Evolutionary conservation across 306 rosid species (phyloP).

Genomic region (Oxytropis ochrocephala): DNA sequence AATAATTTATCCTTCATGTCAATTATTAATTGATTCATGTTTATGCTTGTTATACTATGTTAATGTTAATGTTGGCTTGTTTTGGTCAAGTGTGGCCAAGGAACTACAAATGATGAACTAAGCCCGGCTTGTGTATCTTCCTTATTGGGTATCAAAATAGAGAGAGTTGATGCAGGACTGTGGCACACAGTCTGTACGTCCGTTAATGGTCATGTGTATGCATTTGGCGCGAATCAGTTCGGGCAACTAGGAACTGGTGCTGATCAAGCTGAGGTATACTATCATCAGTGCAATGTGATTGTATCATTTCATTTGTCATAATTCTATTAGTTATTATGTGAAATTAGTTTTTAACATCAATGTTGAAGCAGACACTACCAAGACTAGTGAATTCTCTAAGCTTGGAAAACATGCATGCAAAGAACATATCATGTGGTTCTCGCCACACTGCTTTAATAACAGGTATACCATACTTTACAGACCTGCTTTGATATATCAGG

Average conservation of each 20-base stretch:
- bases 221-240: conserved; percentile 88
- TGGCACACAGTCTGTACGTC: conserved; percentile 88
- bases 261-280: conserved; percentile 70
- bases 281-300: neutral
- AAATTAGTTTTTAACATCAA: conserved; percentile 11
- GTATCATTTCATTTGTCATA: neutral
- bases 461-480: conserved; percentile 31
- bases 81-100: conserved; percentile 76
- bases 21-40: conserved; percentile 18
- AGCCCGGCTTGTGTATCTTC: conserved; percentile 69
- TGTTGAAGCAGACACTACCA: conserved; percentile 57
- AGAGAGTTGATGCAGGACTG: conserved; percentile 73
- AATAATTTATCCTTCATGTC: neutral
- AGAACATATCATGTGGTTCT: conserved; percentile 75
- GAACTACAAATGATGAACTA: conserved; percentile 76
- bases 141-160: conserved; percentile 59
- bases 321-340: neutral
- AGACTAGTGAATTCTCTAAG: conserved; percentile 65
- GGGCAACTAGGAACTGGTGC: conserved; percentile 88
- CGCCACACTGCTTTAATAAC: conserved; percentile 75
- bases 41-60: conserved; percentile 17
- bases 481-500: conserved; percentile 62
- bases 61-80: conserved; percentile 14
- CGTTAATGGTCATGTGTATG: conserved; percentile 67
- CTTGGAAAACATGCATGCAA: conserved; percentile 60